Conservation (phyloP, 176 grass and related monocot genomes). For the Puccinellia tenuiflora region DNA sequence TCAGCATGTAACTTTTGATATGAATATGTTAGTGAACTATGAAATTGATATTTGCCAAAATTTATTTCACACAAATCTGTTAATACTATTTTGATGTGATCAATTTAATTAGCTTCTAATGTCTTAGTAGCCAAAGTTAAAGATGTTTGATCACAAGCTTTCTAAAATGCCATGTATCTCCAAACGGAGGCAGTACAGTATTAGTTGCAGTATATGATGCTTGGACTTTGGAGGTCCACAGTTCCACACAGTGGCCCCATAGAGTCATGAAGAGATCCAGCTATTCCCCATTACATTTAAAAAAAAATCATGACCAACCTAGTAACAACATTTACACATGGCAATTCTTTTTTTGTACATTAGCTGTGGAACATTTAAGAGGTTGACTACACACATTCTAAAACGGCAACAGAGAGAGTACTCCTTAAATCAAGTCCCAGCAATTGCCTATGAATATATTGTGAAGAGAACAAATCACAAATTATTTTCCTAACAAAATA, state of each 20-base stretch:
- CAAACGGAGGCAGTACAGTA: not conserved
- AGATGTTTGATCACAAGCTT: not conserved
- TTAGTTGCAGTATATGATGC: conserved; percentile 10
- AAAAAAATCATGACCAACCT: not conserved
- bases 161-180: not conserved
- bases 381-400: not conserved
- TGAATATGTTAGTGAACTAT: not conserved
- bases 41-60: not conserved
- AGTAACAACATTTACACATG: not conserved
- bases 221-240: no score
- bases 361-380: not conserved
- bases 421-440: not conserved
- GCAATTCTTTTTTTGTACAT: not conserved
- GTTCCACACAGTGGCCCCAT: not conserved
- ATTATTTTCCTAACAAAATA: not conserved
- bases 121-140: not conserved
- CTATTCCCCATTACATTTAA: not conserved
- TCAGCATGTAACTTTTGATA: not conserved
- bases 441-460: not conserved
- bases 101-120: not conserved
- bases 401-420: not conserved
- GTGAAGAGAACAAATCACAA: conserved; percentile 8
- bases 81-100: not conserved
- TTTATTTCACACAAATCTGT: not conserved
- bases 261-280: not conserved